Evolutionary conservation across 1,284 basidiomycete species (phyloP), one percentile per base, ranked within the genome.

Genomic region (Ganoderma lucidum): DNA sequence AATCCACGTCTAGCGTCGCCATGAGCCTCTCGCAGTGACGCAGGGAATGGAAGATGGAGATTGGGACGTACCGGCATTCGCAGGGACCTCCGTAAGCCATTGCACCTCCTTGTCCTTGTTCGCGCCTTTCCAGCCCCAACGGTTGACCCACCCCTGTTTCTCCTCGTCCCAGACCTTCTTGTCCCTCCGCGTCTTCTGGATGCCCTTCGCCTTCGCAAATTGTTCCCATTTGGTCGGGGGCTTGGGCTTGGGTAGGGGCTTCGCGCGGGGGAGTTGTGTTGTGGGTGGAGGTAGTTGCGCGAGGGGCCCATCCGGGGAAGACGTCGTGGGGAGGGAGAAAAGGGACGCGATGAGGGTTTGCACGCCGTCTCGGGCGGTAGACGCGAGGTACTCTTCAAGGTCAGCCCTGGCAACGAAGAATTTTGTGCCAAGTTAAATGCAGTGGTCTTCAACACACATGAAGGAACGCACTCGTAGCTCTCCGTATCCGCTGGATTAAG

Each of bases 201-300:
- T 99, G 41, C 98, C 98, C 84, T 98, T 99, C 56, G 94, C 92
- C 67, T 92, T 91, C 17, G 97, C 97, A 78, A 99, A 99, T 71
- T 90, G 87, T 84, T 99, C 95, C 98, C 98, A 99, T 81, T 98
- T 99, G 17, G 97, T 99, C 62, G 88, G 88, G 4, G 94, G 92
- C 82, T 97, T 98, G 4, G 94, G 92, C 78, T 96, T 97, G 0
- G 97, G 97, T 32, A 99, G 84, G 1, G 94, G 94, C 81, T 99
- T 99, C 58, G 96, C 89, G 42, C 97, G 90, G 0, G 97, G 97
- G 1, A 99, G 87, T 60, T 85, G 83, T 44, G 92, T 94, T 6
- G 85, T 89, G 6, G 95, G 90, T 1, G 89, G 80, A 0, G 97
- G 96, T 3, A 98, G 90, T 69, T 90, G 85, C 1, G 94, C 95